Evolutionary conservation across 2,329 filamentous ascomycete species (phyloP).

Genomic region (Penicillium sclerotiorum): DNA sequence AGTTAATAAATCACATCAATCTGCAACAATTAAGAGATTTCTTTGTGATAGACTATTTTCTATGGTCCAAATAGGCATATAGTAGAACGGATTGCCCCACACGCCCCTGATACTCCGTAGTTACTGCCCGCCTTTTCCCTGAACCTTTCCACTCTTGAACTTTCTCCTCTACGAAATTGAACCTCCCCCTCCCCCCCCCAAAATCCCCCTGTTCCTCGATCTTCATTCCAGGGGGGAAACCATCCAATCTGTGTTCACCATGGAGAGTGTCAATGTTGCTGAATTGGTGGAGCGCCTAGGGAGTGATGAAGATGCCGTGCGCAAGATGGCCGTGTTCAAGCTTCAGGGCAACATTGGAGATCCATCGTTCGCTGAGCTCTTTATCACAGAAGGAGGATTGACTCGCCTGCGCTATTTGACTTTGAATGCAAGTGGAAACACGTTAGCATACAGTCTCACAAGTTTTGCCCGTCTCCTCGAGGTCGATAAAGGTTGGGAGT

Average conservation of each 20-base stretch:
- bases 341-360: conserved; percentile 94
- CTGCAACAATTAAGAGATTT: too few relatives aligned
- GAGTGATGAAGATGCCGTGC: conserved; percentile 78
- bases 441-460: conserved; percentile 90
- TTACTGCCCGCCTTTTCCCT: not conserved
- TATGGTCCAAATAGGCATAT: too few relatives aligned
- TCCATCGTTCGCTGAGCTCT: conserved; percentile 93
- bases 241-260: too few relatives aligned
- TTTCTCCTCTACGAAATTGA: too few relatives aligned
- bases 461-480: conserved; percentile 85
- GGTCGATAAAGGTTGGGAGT: conserved; percentile 97
- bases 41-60: too few relatives aligned
- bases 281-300: conserved; percentile 62
- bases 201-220: not conserved
- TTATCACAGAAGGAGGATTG: conserved; percentile 87
- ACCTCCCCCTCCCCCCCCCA: too few relatives aligned
- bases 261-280: conserved; percentile 59
- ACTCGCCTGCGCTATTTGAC: conserved; percentile 79
- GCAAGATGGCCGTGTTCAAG: conserved; percentile 99
- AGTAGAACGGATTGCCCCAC: too few relatives aligned
- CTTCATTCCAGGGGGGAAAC: too few relatives aligned
- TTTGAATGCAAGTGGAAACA: conserved; percentile 85
- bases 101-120: too few relatives aligned
- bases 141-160: too few relatives aligned
- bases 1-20: too few relatives aligned